phyloP scores from a whole-genome alignment of 1,284 basidiomycete genomes.

The Hemileccinum hortonii region DNA sequence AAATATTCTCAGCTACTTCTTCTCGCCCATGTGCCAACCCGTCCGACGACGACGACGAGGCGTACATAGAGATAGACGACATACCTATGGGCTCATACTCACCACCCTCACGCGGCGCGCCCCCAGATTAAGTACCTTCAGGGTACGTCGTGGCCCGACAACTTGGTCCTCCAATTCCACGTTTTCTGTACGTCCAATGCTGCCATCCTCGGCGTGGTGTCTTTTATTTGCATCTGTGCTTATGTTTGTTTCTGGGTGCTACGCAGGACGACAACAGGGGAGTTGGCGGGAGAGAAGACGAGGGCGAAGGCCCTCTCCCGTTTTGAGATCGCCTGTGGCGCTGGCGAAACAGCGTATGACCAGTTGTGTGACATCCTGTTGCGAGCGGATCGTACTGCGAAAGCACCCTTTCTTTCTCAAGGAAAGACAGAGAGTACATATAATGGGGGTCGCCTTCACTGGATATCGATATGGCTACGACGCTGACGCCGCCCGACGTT shows the following conservation, averaged over 20 bases:
- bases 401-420: conserved; percentile 32
- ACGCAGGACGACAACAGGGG: not conserved
- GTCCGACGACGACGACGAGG: no score
- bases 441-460: conserved; percentile 10
- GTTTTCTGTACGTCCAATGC: conserved; percentile 10
- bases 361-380: conserved; percentile 18
- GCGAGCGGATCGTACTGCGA: conserved; percentile 42
- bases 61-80: no score
- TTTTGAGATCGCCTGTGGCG: conserved; percentile 24
- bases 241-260: not conserved
- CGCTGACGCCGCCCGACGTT: conserved; percentile 20
- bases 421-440: conserved; percentile 38
- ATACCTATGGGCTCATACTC: no score
- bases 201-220: not conserved
- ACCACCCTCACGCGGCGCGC: no score
- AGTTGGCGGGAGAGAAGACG: no score
- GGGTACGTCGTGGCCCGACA: conserved; percentile 25
- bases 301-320: conserved; percentile 27
- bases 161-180: conserved; percentile 3
- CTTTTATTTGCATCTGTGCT: not conserved
- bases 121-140: no score
- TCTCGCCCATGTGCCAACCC: no score
- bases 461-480: conserved; percentile 1
- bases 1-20: no score
- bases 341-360: conserved; percentile 7